Evolutionary conservation across 2,329 filamentous ascomycete species (phyloP), one percentile per base, ranked within the genome.

Genomic region (Pseudogymnoascus sp.): DNA sequence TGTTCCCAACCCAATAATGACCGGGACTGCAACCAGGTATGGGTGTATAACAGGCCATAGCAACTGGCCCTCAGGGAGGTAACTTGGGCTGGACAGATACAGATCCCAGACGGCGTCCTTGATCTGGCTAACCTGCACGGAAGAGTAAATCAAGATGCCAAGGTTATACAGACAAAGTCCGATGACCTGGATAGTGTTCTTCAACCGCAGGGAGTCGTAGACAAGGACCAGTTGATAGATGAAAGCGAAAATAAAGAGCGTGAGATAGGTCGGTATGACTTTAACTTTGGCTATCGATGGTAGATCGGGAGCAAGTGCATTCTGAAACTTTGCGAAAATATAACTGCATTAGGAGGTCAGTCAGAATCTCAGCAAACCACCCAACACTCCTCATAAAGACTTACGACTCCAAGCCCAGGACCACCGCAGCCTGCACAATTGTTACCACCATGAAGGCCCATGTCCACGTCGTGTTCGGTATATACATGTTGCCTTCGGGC

Each of bases 141-240:
- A 88, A 3, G 93, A 92, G 73, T 99, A 99, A 66, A 97, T 86
- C 71, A 97, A 83, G 68, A 99, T 85, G 41, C 91, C 93, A 33
- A 95, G 76, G 76, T 99, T 97, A 78, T 95, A 95, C 63, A 96
- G 79, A 77, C 93, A 96, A 31, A 99, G 83, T 49, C 95, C 95
- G 69, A 99, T 97, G 74, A 97, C 83, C 76, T 99, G 95, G 80
- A 99, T 99, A 9, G 95, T 99, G 78, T 99, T 99, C 77, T 97
- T 97, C 73, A 93, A 81, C 66, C 92, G 88, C 63, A 99, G 81
- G 14, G 93, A 95, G 79, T 99, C 95, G 83, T 92, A 97, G 11
- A 95, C 90, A 61, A 99, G 81, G 28, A 96, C 79, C 33, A 97
- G 79, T 73, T 96, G 88, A 78, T 97, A 99, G 63, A 99, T 76